A percentile compares a stretch with the other conserved stretches of the same genome.
Evolutionary conservation across 2,329 filamentous ascomycete species (phyloP).

Genomic region (Colletotrichum plurivorum): DNA sequence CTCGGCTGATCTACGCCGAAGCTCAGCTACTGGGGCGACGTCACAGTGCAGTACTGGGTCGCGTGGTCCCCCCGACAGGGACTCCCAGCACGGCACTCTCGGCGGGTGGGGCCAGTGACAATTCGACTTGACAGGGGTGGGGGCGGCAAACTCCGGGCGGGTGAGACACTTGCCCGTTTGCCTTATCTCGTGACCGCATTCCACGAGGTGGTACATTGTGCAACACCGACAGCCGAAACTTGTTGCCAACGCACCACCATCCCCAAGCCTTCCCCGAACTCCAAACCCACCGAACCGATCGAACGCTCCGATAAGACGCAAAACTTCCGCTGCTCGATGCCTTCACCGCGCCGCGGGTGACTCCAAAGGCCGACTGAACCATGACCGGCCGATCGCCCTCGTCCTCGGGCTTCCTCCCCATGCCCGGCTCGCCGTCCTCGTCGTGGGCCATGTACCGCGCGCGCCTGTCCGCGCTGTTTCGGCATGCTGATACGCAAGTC

Average conservation of each 20-base stretch:
- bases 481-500: constrained; percentile 78
- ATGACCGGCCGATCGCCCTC: constrained; percentile 58
- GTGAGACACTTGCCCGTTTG: constrained; percentile 16
- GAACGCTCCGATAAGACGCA: constrained; percentile 9
- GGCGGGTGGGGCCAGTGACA: constrained; percentile 1
- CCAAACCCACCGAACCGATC: not conserved
- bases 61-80: constrained; percentile 22
- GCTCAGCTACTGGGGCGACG: constrained; percentile 13
- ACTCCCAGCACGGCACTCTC: constrained; percentile 6
- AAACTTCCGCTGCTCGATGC: constrained; percentile 15
- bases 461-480: constrained; percentile 74
- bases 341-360: constrained; percentile 12
- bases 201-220: not conserved
- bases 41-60: constrained; percentile 26
- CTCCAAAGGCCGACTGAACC: constrained; percentile 10
- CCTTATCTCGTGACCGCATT: constrained; percentile 35
- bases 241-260: not conserved
- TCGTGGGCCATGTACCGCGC: constrained; percentile 83
- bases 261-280: not conserved
- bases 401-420: constrained; percentile 64
- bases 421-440: constrained; percentile 71
- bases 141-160: not conserved
- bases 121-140: constrained; percentile 1
- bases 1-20: not conserved
- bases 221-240: constrained; percentile 15